Percentiles rank a stretch among this genome's conserved stretches.
phyloP scores from a whole-genome alignment of 352 stramenopile genomes.

The Pythium aristosporum region DNA sequence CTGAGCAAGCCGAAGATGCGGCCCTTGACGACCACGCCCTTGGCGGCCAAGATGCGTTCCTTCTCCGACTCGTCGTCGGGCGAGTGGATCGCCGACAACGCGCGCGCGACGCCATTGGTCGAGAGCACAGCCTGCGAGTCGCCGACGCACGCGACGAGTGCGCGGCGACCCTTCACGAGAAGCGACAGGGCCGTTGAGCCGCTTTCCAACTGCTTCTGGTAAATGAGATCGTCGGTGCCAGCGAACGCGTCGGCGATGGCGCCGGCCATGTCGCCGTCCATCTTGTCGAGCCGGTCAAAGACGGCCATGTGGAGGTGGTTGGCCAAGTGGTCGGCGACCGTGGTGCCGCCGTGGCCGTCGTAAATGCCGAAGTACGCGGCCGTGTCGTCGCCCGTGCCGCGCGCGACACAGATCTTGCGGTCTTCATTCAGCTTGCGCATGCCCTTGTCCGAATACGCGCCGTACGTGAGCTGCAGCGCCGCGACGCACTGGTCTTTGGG shows the following conservation, averaged over 20 bases:
- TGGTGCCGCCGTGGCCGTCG: constrained; percentile 73
- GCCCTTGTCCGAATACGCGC: constrained; percentile 71
- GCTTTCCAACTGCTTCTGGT: constrained; percentile 64
- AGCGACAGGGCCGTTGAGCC: constrained; percentile 72
- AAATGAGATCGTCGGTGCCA: constrained; percentile 71
- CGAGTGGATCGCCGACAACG: constrained; percentile 71
- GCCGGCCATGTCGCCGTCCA: constrained; percentile 23
- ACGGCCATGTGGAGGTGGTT: constrained; percentile 61
- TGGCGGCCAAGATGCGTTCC: constrained; percentile 76
- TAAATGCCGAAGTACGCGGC: constrained; percentile 85
- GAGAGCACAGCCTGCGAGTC: constrained; percentile 83
- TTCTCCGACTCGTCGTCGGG: constrained; percentile 67
- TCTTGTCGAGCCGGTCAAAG: constrained; percentile 47
- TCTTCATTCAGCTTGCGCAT: constrained; percentile 80
- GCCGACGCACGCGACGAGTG: constrained; percentile 66
- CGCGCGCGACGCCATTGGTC: constrained; percentile 46
- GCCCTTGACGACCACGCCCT: constrained; percentile 80
- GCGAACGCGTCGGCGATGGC: constrained; percentile 46
- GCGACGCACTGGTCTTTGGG: constrained; percentile 53
- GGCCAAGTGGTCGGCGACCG: constrained; percentile 67
- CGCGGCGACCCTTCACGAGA: constrained; percentile 49
- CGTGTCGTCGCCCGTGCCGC: constrained; percentile 51
- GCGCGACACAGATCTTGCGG: constrained; percentile 48
- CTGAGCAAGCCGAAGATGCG: constrained; percentile 83
- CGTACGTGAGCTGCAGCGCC: constrained; percentile 58